Evolutionary conservation across 2,329 filamentous ascomycete species (phyloP).

Genomic region (Exophiala alcalophila): DNA sequence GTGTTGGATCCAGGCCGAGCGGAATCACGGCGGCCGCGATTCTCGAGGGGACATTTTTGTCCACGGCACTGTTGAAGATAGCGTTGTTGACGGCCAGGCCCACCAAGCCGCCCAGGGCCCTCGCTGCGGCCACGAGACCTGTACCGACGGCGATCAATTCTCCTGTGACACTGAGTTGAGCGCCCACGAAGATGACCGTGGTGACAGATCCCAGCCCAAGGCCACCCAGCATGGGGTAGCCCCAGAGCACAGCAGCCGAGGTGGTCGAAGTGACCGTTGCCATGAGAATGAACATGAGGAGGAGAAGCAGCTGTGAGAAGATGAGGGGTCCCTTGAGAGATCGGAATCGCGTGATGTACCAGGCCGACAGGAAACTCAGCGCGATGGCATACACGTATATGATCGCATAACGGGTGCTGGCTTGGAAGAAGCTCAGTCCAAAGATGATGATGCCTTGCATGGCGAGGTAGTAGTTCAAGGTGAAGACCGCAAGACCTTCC

Average conservation of each 20-base stretch:
- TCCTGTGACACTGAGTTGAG: slow-evolving; percentile 12
- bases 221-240: slow-evolving; percentile 12
- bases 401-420: too few species aligned
- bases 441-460: too few species aligned
- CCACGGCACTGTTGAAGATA: slow-evolving; percentile 12
- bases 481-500: not conserved
- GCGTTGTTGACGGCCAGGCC: slow-evolving; percentile 15
- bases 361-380: too few species aligned
- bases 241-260: slow-evolving; percentile 9
- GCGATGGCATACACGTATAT: too few species aligned
- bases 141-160: slow-evolving; percentile 10
- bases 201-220: slow-evolving; percentile 11
- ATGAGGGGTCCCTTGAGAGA: too few species aligned
- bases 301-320: too few species aligned
- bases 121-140: slow-evolving; percentile 8
- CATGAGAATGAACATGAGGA: slow-evolving; percentile 7
- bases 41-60: slow-evolving; percentile 3
- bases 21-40: slow-evolving; percentile 16
- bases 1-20: slow-evolving; percentile 4
- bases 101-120: slow-evolving; percentile 12
- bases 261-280: slow-evolving; percentile 1
- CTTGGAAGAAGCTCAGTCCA: too few species aligned
- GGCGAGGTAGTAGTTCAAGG: not conserved
- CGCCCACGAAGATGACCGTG: slow-evolving; percentile 9
- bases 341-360: too few species aligned